These are phyloP conservation scores for Articulospora tetracladia DNA, from an alignment of 495 filamentous ascomycete genomes.

Conservation along the genomic window DNA sequence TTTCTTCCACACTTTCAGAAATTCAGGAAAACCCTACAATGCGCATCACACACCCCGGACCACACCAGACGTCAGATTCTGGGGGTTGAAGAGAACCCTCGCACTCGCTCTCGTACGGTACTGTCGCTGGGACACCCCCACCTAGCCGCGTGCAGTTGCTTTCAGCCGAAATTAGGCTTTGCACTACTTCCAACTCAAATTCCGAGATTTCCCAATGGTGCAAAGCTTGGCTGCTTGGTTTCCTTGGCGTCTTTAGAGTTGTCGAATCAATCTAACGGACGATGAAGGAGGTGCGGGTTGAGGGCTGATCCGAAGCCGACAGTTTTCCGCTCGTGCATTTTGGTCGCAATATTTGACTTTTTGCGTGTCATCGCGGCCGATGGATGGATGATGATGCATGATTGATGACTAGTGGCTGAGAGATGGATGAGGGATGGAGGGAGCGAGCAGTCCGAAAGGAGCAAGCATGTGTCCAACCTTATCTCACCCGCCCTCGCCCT, in stretches of 20 bases:
- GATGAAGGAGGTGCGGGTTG: too few species aligned
- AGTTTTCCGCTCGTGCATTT: too few species aligned
- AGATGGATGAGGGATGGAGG: background rate
- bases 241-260: background rate
- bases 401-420: background rate
- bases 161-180: background rate
- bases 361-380: background rate
- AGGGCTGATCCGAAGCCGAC: background rate
- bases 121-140: too few species aligned
- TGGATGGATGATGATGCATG: too few species aligned
- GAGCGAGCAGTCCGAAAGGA: background rate
- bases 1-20: too few species aligned
- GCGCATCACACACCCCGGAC: too few species aligned
- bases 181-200: background rate
- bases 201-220: background rate
- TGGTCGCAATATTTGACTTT: background rate
- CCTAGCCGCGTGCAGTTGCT: background rate
- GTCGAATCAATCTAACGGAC: background rate
- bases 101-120: background rate
- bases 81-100: too few species aligned
- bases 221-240: background rate
- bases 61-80: too few species aligned
- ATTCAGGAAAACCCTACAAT: too few species aligned
- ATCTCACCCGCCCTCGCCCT: background rate
- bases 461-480: background rate